Conservation (phyloP, 768 basidiomycete genomes). For the Holtermanniella nyarrowii region DNA sequence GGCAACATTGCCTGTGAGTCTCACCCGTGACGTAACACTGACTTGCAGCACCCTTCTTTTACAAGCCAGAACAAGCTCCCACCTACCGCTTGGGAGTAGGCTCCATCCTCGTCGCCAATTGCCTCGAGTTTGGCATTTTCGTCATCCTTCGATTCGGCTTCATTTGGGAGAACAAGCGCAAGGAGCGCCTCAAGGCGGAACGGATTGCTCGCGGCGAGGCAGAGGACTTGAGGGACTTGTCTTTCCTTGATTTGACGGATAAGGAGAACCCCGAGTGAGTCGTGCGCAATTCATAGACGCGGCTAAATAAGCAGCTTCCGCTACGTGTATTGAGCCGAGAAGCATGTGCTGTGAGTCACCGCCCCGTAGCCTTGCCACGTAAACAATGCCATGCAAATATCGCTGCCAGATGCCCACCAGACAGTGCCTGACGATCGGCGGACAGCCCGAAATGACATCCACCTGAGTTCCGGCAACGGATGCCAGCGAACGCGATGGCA, state of each 20-base stretch:
- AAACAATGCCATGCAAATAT: too few relatives aligned
- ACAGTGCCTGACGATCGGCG: too few relatives aligned
- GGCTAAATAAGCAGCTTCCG: conserved; percentile 12
- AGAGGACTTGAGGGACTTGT: conserved; percentile 1
- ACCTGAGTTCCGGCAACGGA: too few relatives aligned
- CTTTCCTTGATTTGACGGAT: conserved; percentile 38
- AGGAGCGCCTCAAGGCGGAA: conserved; percentile 7
- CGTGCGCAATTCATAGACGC: background rate
- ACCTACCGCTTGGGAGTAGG: conserved; percentile 39
- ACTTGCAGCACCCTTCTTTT: conserved; percentile 24
- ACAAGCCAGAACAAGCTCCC: conserved; percentile 31
- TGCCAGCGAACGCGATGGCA: too few relatives aligned
- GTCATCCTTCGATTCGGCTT: conserved; percentile 30
- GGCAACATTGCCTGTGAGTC: conserved; percentile 27
- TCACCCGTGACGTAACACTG: background rate
- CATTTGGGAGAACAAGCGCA: conserved; percentile 34
- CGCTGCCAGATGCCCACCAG: too few relatives aligned
- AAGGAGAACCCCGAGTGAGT: conserved; percentile 27
- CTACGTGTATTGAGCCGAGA: conserved; percentile 13
- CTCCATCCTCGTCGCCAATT: conserved; percentile 32
- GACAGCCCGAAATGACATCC: too few relatives aligned
- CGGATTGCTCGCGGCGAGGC: conserved; percentile 1
- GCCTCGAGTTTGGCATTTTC: conserved; percentile 31
- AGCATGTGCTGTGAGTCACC: too few relatives aligned
- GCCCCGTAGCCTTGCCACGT: too few relatives aligned